phyloP scores from a whole-genome alignment of 495 filamentous ascomycete genomes.

The Platismatia glauca region DNA sequence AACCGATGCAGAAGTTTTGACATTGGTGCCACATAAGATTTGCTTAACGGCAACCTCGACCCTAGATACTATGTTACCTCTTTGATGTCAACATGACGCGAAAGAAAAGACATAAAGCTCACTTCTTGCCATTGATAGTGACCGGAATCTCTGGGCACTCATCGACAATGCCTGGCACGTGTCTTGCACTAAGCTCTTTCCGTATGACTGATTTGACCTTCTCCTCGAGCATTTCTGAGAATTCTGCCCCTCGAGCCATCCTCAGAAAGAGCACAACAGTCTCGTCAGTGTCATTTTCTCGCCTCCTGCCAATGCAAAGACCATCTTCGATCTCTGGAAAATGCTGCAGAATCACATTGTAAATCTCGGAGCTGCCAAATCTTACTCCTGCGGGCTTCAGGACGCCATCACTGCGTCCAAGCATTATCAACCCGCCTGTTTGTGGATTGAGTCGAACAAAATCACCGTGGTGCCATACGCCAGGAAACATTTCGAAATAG shows the following conservation, averaged over 20 bases:
- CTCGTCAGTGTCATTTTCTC: conserved; percentile 69
- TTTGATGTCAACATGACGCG: background rate
- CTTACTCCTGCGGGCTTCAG: conserved; percentile 80
- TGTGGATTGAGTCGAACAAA: conserved; percentile 68
- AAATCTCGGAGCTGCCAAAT: conserved; percentile 87
- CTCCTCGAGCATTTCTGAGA: conserved; percentile 43
- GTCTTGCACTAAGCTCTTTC: conserved; percentile 70
- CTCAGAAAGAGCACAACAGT: conserved; percentile 79
- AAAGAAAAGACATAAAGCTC: conserved; percentile 19
- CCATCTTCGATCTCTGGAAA: conserved; percentile 74
- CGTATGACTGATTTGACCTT: conserved; percentile 55
- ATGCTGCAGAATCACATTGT: conserved; percentile 76
- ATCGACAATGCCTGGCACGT: conserved; percentile 76
- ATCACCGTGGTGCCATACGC: conserved; percentile 91
- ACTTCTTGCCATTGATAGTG: conserved; percentile 89
- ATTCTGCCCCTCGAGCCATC: conserved; percentile 47
- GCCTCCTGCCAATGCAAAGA: conserved; percentile 69
- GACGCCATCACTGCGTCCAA: conserved; percentile 83
- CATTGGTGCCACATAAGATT: conserved; percentile 77
- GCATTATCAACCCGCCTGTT: conserved; percentile 74
- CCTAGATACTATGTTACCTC: conserved; percentile 28
- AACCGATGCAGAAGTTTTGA: conserved; percentile 79
- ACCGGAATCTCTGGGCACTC: conserved; percentile 74
- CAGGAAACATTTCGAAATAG: conserved; percentile 78
- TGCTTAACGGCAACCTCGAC: conserved; percentile 91